Evolutionary conservation across 2,329 filamentous ascomycete species (phyloP), one percentile per base, ranked within the genome.

Genomic region (Epichloe gansuensis): DNA sequence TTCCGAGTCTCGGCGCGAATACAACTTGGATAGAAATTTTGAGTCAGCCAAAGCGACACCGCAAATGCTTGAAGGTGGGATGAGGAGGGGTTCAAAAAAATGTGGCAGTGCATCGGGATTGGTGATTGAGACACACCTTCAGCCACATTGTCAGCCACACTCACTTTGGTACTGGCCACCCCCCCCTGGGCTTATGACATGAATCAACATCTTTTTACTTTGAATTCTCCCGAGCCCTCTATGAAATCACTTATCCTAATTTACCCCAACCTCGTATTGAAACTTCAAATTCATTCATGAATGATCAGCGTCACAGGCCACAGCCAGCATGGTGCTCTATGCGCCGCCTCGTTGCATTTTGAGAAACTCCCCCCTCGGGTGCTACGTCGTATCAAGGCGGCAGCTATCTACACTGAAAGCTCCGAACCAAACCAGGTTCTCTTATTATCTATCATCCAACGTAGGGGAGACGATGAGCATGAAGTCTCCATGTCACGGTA

Each of bases 281-380:
- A 47, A 6, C 1, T 15, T 2, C 3, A 17, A 15, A 13, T 3
- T 17, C 9, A 7, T 8, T 15, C 7, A 31, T 40, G 12, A 15
- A 7, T 15, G 9, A 4, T 17, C n/a, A 21, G 40, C 34, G 9
- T 15, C 36, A 13, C 40, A 13, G 7, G n/a, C 9, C 21, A 21
- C 13, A 42, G 27, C 2, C 52, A 43, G 34, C 39, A 65, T 65
- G 63, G 55, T 57, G 39, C 53, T 57, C 3, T 52, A 55, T 31
- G 53, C 59, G 25, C 50, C 59, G 25, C 50, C 52, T 38, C 49
- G 47, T 17, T 53, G 51, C 54, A 53, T 60, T 56, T 50, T 56
- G 31, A 58, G 55, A 53, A 59, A 58, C 54, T 42, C 50, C 13
- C 43, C 43, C 49, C 46, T 50, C 48, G 9, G 43, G 48, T 25